Evolutionary conservation across 305 asterid genomes (phyloP).

Genomic region (Striga hermonthica): DNA sequence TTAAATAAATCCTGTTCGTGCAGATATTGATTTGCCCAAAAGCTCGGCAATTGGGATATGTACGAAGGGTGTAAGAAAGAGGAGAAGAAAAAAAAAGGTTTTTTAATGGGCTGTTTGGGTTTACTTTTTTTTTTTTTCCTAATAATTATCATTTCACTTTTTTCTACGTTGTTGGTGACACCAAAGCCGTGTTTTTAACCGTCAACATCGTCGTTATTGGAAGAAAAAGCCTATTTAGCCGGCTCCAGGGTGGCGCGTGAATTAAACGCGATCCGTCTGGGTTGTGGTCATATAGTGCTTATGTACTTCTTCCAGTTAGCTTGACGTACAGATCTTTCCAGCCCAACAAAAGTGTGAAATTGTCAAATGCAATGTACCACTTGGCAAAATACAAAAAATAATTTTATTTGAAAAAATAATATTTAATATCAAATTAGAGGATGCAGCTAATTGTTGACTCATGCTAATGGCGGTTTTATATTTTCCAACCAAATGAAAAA

Average conservation of each 20-base stretch:
- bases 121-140: neutral
- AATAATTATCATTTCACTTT: neutral
- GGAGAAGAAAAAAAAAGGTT: slow-evolving; percentile 12
- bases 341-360: neutral
- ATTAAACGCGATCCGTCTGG: neutral
- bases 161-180: slow-evolving; percentile 1
- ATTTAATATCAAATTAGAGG: too few species aligned
- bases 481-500: too few species aligned
- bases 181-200: slow-evolving; percentile 32
- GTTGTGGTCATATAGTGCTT: neutral
- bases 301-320: neutral
- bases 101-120: slow-evolving; percentile 35
- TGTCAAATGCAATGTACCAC: neutral
- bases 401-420: too few species aligned
- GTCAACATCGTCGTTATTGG: slow-evolving; percentile 28
- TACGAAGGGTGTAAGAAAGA: slow-evolving; percentile 37
- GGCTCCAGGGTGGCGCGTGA: slow-evolving; percentile 37
- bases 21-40: slow-evolving; percentile 25
- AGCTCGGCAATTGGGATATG: slow-evolving; percentile 35
- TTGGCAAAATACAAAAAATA: too few species aligned
- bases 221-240: neutral
- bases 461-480: too few species aligned
- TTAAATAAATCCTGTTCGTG: slow-evolving; percentile 6
- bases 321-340: neutral
- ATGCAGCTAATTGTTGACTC: too few species aligned